A percentile compares a stretch with the other conserved stretches of the same genome.
phyloP scores from a whole-genome alignment of 306 rosid genomes.

The Malus sieversii region DNA sequence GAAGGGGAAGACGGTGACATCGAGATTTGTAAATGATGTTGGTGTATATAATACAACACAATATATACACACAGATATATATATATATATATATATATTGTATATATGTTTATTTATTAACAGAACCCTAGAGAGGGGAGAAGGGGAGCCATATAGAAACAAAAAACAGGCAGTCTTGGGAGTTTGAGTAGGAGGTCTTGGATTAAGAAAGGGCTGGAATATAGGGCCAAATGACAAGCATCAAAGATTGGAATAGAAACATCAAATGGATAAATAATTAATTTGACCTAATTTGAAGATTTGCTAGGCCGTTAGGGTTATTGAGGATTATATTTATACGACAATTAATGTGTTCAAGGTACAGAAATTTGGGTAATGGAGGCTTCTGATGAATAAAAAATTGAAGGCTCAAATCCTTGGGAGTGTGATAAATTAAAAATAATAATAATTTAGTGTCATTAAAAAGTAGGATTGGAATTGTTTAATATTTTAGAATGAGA shows the following conservation, averaged over 20 bases:
- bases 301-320: constrained; percentile 15
- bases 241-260: constrained; percentile 63
- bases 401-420: constrained; percentile 19
- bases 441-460: background rate
- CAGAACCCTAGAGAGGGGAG: background rate
- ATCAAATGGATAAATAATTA: constrained; percentile 35
- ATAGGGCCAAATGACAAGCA: constrained; percentile 5
- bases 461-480: constrained; percentile 14
- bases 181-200: constrained; percentile 32
- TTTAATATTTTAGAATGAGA: constrained; percentile 15
- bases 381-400: constrained; percentile 37
- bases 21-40: constrained; percentile 35
- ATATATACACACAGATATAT: background rate
- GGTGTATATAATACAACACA: background rate
- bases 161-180: constrained; percentile 38
- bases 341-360: constrained; percentile 42
- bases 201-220: background rate
- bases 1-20: constrained; percentile 25
- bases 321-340: constrained; percentile 3
- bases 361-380: constrained; percentile 38
- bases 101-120: too few relatives aligned
- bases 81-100: background rate
- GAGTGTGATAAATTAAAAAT: background rate
- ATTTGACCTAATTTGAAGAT: constrained; percentile 24
- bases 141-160: constrained; percentile 21